Conservation (phyloP, 2,329 filamentous ascomycete genomes). For the Akanthomyces muscarius region DNA sequence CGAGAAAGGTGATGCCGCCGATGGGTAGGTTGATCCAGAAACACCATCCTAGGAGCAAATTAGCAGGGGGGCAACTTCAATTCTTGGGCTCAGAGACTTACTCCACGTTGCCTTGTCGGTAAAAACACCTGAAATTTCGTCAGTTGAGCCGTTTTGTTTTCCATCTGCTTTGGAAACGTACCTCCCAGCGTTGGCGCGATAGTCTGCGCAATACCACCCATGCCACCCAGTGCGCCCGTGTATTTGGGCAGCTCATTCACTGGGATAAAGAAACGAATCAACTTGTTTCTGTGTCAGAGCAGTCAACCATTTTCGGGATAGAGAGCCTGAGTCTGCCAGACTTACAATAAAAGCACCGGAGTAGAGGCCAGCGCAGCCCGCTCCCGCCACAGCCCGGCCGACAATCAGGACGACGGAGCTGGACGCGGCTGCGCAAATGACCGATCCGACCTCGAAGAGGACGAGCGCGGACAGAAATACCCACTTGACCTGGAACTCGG, state of each 20-base stretch:
- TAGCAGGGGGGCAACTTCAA: background rate
- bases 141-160: too few species aligned
- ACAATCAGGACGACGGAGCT: slow-evolving; percentile 20
- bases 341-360: slow-evolving; percentile 17
- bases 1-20: slow-evolving; percentile 22
- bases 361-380: slow-evolving; percentile 19
- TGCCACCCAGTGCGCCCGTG: slow-evolving; percentile 33
- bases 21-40: slow-evolving; percentile 29
- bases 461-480: slow-evolving; percentile 40
- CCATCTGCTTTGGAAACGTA: background rate
- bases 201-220: slow-evolving; percentile 35
- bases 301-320: too few species aligned
- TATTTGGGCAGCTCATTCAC: slow-evolving; percentile 31
- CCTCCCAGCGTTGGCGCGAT: slow-evolving; percentile 19
- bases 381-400: slow-evolving; percentile 20
- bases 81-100: background rate
- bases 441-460: slow-evolving; percentile 29
- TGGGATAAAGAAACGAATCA: slow-evolving; percentile 6
- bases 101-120: slow-evolving; percentile 23
- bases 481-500: slow-evolving; percentile 42
- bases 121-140: slow-evolving; percentile 17
- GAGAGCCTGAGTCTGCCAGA: too few species aligned
- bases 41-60: slow-evolving; percentile 18
- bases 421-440: slow-evolving; percentile 19
- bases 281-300: background rate